phyloP scores from a whole-genome alignment of 306 rosid species.

The Medicago ruthenica region DNA sequence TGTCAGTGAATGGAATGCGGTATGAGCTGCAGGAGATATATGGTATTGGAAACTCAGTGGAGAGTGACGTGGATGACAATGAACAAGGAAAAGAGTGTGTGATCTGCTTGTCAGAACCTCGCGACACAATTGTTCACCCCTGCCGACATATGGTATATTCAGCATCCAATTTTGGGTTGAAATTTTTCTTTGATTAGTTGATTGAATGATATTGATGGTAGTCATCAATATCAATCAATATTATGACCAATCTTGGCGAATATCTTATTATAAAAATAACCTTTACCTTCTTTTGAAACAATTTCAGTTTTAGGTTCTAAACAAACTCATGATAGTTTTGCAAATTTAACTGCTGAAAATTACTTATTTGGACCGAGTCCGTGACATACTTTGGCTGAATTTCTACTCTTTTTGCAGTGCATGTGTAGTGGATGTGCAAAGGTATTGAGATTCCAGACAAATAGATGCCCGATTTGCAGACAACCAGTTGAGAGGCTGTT shows the following conservation, averaged over 20 bases:
- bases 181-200: conserved; percentile 13
- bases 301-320: conserved; percentile 14
- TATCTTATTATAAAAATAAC: not conserved
- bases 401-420: conserved; percentile 63
- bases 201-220: conserved; percentile 33
- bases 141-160: conserved; percentile 97
- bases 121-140: conserved; percentile 93
- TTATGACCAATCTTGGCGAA: not conserved
- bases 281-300: not conserved
- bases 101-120: conserved; percentile 96
- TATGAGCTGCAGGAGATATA: conserved; percentile 96
- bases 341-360: conserved; percentile 5
- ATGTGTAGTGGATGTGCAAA: conserved; percentile 95
- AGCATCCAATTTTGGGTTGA: not conserved
- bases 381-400: conserved; percentile 33
- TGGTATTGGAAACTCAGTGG: conserved; percentile 91
- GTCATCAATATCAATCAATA: conserved; percentile 16
- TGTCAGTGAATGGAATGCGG: conserved; percentile 83
- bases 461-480: conserved; percentile 95
- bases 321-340: conserved; percentile 28
- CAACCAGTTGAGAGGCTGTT: conserved; percentile 96
- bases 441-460: conserved; percentile 89
- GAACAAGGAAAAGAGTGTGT: conserved; percentile 97
- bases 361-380: not conserved
- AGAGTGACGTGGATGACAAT: conserved; percentile 75